Percentiles rank a stretch among this genome's conserved stretches.
Evolutionary conservation across 306 rosid species (phyloP).

Genomic region (Sicyos baderoa): DNA sequence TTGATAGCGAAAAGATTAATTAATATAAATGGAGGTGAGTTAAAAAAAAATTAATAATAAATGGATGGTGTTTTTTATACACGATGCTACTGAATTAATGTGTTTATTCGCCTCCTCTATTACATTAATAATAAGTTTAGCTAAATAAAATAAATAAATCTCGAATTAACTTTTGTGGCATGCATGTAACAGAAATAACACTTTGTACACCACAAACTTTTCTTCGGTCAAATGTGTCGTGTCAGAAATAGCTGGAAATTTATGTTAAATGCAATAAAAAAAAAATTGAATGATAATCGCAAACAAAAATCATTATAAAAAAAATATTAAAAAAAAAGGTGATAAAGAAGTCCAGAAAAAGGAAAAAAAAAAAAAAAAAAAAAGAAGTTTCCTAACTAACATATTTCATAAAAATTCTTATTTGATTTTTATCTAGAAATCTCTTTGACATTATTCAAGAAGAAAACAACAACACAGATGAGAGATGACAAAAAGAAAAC

Average conservation of each 20-base stretch:
- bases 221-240: neutral
- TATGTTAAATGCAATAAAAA: neutral
- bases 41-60: too few relatives aligned
- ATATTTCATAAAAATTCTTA: neutral
- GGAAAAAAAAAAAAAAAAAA: neutral
- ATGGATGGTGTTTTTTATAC: too few relatives aligned
- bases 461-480: conserved; percentile 4
- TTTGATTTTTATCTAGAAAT: neutral
- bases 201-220: neutral
- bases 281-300: neutral
- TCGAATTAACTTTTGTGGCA: too few relatives aligned
- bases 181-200: too few relatives aligned
- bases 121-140: too few relatives aligned
- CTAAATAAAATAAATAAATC: too few relatives aligned
- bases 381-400: neutral
- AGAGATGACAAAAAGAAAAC: conserved; percentile 10
- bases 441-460: neutral
- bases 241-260: neutral
- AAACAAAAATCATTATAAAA: neutral
- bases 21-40: too few relatives aligned
- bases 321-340: neutral
- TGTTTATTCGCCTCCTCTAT: too few relatives aligned
- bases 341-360: neutral
- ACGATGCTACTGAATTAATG: too few relatives aligned
- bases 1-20: too few relatives aligned